A percentile compares a stretch with the other conserved stretches of the same genome.
Conservation (phyloP, 1,284 basidiomycete species). For the Anthracocystis setariae region DNA sequence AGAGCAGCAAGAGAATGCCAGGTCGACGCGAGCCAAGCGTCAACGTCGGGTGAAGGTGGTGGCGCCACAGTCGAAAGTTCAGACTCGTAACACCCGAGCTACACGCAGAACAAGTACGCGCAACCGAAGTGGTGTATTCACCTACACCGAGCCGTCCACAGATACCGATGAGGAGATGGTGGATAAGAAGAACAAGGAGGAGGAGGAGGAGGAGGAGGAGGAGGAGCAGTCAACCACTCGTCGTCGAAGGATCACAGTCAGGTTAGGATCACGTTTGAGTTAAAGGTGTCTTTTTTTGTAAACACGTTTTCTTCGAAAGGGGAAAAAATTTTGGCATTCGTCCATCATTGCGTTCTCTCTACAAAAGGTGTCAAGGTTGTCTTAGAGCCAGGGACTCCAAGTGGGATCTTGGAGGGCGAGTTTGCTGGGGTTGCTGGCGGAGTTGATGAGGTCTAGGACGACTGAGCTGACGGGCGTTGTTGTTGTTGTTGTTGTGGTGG, state of each 20-base stretch:
- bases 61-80: too few species aligned
- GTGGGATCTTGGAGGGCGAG: conserved; percentile 71
- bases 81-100: neutral
- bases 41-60: too few species aligned
- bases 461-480: conserved; percentile 73
- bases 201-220: conserved; percentile 4
- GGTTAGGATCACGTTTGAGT: too few species aligned
- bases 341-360: neutral
- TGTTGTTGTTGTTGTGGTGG: neutral
- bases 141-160: conserved; percentile 16
- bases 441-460: conserved; percentile 82
- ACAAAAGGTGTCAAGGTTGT: neutral
- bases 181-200: conserved; percentile 6
- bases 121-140: neutral
- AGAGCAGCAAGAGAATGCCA: neutral
- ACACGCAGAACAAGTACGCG: conserved; percentile 16
- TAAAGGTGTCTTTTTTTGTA: too few species aligned
- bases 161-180: conserved; percentile 12
- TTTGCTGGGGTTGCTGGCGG: conserved; percentile 71
- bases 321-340: too few species aligned
- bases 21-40: conserved; percentile 7
- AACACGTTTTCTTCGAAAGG: too few species aligned
- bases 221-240: neutral
- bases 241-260: conserved; percentile 16
- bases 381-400: conserved; percentile 43